phyloP scores from a whole-genome alignment of 2,329 filamentous ascomycete genomes.

The Ophiostoma tasmaniense region DNA sequence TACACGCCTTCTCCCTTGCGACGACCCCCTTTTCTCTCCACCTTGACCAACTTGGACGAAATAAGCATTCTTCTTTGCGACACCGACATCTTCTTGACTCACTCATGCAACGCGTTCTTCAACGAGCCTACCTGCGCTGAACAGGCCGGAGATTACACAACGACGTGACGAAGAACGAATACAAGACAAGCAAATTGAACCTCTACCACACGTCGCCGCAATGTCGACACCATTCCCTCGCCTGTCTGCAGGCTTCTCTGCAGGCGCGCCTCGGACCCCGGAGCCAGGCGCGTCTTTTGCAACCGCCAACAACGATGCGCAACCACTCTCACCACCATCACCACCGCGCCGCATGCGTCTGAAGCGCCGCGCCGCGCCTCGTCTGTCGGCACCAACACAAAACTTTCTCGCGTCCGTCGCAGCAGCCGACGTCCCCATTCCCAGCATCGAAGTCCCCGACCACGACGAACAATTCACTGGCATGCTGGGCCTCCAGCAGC shows the following conservation, averaged over 20 bases:
- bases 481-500: background rate
- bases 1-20: constrained; percentile 7
- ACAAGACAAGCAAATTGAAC: background rate
- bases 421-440: constrained; percentile 55
- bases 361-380: constrained; percentile 45
- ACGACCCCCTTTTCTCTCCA: background rate
- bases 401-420: constrained; percentile 61
- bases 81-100: background rate
- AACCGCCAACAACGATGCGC: constrained; percentile 27
- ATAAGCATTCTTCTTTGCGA: background rate
- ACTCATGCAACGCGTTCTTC: constrained; percentile 11
- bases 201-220: background rate
- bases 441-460: constrained; percentile 53
- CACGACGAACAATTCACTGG: constrained; percentile 22
- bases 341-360: constrained; percentile 47
- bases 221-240: constrained; percentile 42
- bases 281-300: constrained; percentile 35
- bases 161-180: background rate
- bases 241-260: constrained; percentile 36
- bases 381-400: constrained; percentile 48
- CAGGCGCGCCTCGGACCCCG: constrained; percentile 43
- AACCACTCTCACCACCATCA: constrained; percentile 42
- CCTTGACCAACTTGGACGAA: background rate
- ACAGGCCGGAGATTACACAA: background rate
- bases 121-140: constrained; percentile 8